Base-by-base conservation (phyloP, 1,284 basidiomycete species). In the Chondrostereum purpureum region DNA sequence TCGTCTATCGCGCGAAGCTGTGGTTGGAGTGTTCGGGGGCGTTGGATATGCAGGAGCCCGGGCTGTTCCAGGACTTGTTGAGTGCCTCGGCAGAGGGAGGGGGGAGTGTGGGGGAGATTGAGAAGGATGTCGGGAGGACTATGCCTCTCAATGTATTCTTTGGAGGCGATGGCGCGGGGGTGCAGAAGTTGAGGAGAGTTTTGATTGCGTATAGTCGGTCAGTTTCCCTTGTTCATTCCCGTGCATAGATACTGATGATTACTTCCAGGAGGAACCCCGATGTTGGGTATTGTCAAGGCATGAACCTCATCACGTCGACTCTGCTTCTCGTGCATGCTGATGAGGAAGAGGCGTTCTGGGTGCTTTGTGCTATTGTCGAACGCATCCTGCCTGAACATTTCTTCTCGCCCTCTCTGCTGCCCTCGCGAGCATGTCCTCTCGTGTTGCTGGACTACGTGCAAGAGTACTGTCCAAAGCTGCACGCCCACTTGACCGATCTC, bases 131-230 rank as follows among this genome's bases (percentile, higher is more conserved):
- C 1, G 80, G 85, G 45, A 66, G 92, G 62, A 95, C 91, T 34
- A 96, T 98, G 85, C 95, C 95, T 0, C 70, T 94, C 35, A 98
- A 98, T 59, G 77, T 98, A 24, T 99, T 95, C 68, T 99, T 98
- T 65, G 95, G 92, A 1, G 89, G 93, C 1, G 90, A 94, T 59
- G 94, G 95, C 0, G 88, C 84, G 0, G 96, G 96, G 1, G 92
- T 98, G 5, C 77, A 84, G 43, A 99, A 99, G 66, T 66, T 99
- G 44, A 74, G 94, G 33, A 74, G 93, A 48, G 87, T 99, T 35
- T 70, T 99, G 58, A 80, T 78, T 19, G 95, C 93, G 0, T 98
- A 95, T 62, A 92, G 92, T 56, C 84, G 90, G 89, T 89, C 50
- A 61, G 83, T 64, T 46, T 42, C 44, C 46, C 8, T 43, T 45